Base-by-base conservation (phyloP, 1,284 basidiomycete genomes). In the Meripilus lineatus region DNA sequence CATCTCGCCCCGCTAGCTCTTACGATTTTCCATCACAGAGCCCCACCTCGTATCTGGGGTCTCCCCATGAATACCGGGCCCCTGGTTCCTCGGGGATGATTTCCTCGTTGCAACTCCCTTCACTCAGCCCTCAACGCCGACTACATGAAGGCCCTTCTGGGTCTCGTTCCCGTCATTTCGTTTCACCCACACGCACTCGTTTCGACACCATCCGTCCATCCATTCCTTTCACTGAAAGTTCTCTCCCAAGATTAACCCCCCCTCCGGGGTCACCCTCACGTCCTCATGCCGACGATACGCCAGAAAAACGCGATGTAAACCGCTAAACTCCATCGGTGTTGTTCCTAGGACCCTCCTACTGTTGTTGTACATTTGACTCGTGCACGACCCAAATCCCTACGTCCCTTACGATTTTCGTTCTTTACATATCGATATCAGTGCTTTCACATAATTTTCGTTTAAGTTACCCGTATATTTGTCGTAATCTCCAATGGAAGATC, bases 1-100 rank as follows among this genome's bases (percentile, higher is more conserved):
- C 33, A 23, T 50, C 46, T 18, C 49, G 48, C 33, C 42, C 40
- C 24, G 34, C 37, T 26, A 50, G 38, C 37, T 43, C 55, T 7
- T 48, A 48, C 32, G 35, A 39, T 13, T 33, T 28, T 32, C 38
- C 36, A 36, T 32, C 28, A 22, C 32, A 42, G 17, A 41, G 40
- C 18, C 40, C 40, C 28, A 41, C 40, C 17, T 23, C 24, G 15
- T 41, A 41, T 21, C 38, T 15, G 23, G 28, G 34, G 34, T 15
- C 20, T 20, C 14, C 45, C 17, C 10, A 35, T 13, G 34, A 32
- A 11, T n/a, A n/a, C n/a, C n/a, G n/a, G n/a, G 21, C 23, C 15
- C 26, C 36, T 26, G 25, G 26, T 21, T 34, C 35, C 44, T 15
- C 24, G 4, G 14, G 35, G 18, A 38, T 26, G 5, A n/a, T n/a